phyloP scores from a whole-genome alignment of 2,329 filamentous ascomycete genomes.

The Aspergillus pseudotamarii region DNA sequence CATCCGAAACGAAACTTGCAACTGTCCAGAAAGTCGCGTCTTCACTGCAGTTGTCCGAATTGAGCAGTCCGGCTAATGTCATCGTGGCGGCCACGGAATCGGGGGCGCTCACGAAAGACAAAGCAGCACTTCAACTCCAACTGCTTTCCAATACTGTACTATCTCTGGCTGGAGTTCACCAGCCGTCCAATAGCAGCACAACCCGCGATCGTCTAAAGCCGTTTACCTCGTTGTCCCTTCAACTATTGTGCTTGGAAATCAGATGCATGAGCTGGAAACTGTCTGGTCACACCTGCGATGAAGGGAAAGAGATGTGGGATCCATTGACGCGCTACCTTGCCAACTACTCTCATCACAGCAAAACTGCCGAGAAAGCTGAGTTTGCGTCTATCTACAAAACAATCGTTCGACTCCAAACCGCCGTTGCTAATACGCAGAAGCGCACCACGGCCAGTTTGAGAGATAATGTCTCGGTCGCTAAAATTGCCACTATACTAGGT shows the following conservation, averaged over 20 bases:
- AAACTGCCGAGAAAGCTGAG: conserved; percentile 37
- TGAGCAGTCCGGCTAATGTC: conserved; percentile 43
- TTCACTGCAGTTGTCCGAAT: conserved; percentile 36
- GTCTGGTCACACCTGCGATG: conserved; percentile 44
- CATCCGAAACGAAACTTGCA: conserved; percentile 34
- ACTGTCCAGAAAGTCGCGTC: conserved; percentile 35
- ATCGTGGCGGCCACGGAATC: conserved; percentile 42
- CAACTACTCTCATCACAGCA: conserved; percentile 37
- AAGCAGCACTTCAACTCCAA: conserved; percentile 49
- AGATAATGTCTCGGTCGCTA: conserved; percentile 33
- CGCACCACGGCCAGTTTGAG: conserved; percentile 22
- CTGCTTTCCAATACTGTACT: conserved; percentile 45
- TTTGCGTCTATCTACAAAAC: conserved; percentile 41
- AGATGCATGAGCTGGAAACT: conserved; percentile 46
- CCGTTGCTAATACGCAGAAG: conserved; percentile 32
- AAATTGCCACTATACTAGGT: conserved; percentile 38
- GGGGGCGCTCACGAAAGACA: conserved; percentile 39
- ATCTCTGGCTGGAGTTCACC: conserved; percentile 32
- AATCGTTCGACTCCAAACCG: conserved; percentile 39
- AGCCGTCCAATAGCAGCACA: conserved; percentile 18
- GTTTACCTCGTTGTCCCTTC: conserved; percentile 37
- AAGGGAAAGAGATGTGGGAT: conserved; percentile 46
- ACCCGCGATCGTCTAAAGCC: conserved; percentile 31
- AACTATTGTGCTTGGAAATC: conserved; percentile 46
- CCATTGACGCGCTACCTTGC: conserved; percentile 46